Conservation (phyloP, 2,329 filamentous ascomycete species). For the Sporothrix phasma region DNA sequence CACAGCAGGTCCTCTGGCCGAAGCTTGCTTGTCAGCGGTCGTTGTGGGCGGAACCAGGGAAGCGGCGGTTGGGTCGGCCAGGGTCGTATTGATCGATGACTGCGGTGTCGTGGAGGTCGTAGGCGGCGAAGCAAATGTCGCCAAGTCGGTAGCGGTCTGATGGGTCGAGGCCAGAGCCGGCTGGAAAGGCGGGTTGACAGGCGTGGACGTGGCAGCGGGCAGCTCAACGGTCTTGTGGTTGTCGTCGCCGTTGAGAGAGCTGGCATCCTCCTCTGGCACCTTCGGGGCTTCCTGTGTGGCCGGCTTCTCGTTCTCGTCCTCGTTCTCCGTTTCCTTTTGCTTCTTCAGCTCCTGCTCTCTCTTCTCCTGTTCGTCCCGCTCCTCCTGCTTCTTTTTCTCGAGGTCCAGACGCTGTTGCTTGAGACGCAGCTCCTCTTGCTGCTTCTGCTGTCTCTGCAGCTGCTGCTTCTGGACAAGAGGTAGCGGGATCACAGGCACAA, state of each 20-base stretch:
- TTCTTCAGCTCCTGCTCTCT: constrained; percentile 2
- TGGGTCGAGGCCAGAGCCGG: neutral
- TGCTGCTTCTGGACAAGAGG: constrained; percentile 18
- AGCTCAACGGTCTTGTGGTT: neutral
- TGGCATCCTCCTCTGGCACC: neutral
- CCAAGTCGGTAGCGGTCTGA: constrained; percentile 1
- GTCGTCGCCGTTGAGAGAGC: neutral
- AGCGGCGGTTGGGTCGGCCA: neutral
- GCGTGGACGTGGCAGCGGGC: neutral
- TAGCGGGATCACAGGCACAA: constrained; percentile 19
- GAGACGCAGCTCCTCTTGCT: constrained; percentile 14
- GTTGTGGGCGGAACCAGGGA: neutral
- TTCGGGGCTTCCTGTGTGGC: neutral
- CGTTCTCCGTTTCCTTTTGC: neutral
- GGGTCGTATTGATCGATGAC: neutral
- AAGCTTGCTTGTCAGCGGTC: neutral
- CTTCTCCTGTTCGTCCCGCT: neutral
- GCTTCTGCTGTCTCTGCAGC: constrained; percentile 13
- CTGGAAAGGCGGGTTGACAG: constrained; percentile 1
- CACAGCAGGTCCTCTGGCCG: neutral
- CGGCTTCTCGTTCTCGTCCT: neutral
- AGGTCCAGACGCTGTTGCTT: constrained; percentile 4
- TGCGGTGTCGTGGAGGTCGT: neutral
- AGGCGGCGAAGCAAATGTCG: constrained; percentile 1
- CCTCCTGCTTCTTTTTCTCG: constrained; percentile 5